These are phyloP conservation scores for Nasturtium officinale DNA, from an alignment of 345 rosid genomes.

Conservation along the genomic window DNA sequence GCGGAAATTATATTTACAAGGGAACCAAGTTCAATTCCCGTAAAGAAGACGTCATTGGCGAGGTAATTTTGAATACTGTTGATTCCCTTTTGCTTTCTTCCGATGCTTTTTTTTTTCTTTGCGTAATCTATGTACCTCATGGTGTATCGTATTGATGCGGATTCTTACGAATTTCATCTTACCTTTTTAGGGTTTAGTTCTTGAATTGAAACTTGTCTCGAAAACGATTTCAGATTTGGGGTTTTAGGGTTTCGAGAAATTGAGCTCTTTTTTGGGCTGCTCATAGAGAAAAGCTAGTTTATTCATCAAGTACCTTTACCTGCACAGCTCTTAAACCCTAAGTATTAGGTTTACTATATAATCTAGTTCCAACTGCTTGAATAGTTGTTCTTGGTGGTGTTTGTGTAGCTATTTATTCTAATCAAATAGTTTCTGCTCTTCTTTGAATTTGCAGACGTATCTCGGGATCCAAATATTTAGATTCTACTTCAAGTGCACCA, in stretches of 20 bases:
- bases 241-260: slow-evolving; percentile 37
- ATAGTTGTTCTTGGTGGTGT: background rate
- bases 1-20: slow-evolving; percentile 89
- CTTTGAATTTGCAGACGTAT: slow-evolving; percentile 62
- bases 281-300: slow-evolving; percentile 1
- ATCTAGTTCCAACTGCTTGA: background rate
- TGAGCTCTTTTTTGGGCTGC: background rate
- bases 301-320: background rate
- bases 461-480: slow-evolving; percentile 87
- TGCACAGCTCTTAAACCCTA: background rate
- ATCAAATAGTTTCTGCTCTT: background rate
- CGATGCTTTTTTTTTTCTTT: background rate
- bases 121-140: background rate
- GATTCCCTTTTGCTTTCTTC: background rate
- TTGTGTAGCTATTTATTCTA: background rate
- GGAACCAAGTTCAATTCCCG: slow-evolving; percentile 96
- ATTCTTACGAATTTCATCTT: background rate
- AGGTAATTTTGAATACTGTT: slow-evolving; percentile 50
- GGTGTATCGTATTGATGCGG: background rate
- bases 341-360: background rate
- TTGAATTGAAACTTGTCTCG: background rate
- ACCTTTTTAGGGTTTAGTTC: background rate
- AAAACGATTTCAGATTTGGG: slow-evolving; percentile 29
- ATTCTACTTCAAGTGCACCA: slow-evolving; percentile 94
- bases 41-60: slow-evolving; percentile 85